Base-by-base conservation (phyloP, 73 alveolate species). In the Paramecium tetraurelia region DNA sequence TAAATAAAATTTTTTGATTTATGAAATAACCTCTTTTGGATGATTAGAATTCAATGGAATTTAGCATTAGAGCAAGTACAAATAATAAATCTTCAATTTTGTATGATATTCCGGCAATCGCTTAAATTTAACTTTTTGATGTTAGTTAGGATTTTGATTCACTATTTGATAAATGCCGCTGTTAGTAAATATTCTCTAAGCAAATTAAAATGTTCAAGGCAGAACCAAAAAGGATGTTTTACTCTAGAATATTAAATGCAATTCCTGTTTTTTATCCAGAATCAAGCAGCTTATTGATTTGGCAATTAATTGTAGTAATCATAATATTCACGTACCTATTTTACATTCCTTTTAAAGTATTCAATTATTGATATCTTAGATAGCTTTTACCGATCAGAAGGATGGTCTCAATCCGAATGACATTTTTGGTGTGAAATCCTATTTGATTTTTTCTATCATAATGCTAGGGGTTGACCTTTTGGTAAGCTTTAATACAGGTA, bases 241-340 rank as follows among this genome's bases (percentile, higher is more conserved):
- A 7, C 12, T 10, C 41, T 14, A 63, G 27, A 63, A 14, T 27
- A 2, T 63, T 63, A 63, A 24, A 63, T 33, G 84, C 48, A 7
- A 80, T 80, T 22, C 90, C 90, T 14, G 76, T 80, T 2, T 80
- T 80, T 43, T 24, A 43, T 48, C 90, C 90, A 43, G 90, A 80
- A 22, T 44, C 70, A 40, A 10, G 57, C 7, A 53, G 43, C 0
- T 27, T 80, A 29, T 20, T 80, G 75, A 44, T 46, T 80, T 80
- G 90, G 90, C 29, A 80, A 48, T 16, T 80, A 18, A 20, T 48
- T 11, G 57, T 80, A 2, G 90, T 80, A 22, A 40, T 80, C 10
- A 80, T 80, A n/a, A 80, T 80, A 3, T 80, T 80, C 29, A 24
- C 75, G 1, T 80, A 80, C 21, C 48, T 80, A 7, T 80, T 80